Conservation (phyloP, 2,329 filamentous ascomycete genomes). For the Periconia digitata region DNA sequence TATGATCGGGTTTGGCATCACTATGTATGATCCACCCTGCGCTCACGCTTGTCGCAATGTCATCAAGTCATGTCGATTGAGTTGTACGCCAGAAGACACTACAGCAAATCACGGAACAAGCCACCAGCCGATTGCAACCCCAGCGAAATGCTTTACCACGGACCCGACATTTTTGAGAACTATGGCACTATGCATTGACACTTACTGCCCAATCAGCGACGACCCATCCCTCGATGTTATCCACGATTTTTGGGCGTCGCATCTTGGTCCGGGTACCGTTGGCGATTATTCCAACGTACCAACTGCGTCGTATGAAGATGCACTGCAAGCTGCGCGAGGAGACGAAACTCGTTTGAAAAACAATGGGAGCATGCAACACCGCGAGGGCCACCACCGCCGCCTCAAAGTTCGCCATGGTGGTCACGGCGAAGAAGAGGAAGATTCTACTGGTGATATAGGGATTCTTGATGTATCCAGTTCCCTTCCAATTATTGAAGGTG, state of each 20-base stretch:
- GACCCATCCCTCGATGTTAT: constrained; percentile 9
- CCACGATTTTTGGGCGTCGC: constrained; percentile 18
- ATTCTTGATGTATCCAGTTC: constrained; percentile 4
- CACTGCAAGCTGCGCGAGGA: constrained; percentile 1
- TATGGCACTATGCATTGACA: constrained; percentile 27
- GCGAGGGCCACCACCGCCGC: neutral
- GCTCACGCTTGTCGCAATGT: constrained; percentile 19
- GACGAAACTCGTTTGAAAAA: neutral
- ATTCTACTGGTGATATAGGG: neutral
- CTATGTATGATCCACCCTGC: constrained; percentile 19
- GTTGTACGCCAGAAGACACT: constrained; percentile 3
- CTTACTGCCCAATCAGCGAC: constrained; percentile 16
- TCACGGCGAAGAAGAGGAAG: too few relatives aligned
- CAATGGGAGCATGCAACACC: neutral
- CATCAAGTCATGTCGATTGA: constrained; percentile 6
- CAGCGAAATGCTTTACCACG: constrained; percentile 20
- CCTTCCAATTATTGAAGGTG: constrained; percentile 2
- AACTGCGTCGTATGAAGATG: constrained; percentile 8
- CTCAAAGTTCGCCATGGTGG: neutral
- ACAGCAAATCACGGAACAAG: constrained; percentile 4
- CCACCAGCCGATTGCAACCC: constrained; percentile 10
- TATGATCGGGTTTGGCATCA: constrained; percentile 18
- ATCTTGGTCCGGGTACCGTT: constrained; percentile 11
- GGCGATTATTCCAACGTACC: constrained; percentile 10
- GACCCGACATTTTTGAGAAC: constrained; percentile 25